These are phyloP conservation scores for Pseudocercospora macadamiae DNA, from an alignment of 2,329 filamentous ascomycete species.

Conservation along the genomic window DNA sequence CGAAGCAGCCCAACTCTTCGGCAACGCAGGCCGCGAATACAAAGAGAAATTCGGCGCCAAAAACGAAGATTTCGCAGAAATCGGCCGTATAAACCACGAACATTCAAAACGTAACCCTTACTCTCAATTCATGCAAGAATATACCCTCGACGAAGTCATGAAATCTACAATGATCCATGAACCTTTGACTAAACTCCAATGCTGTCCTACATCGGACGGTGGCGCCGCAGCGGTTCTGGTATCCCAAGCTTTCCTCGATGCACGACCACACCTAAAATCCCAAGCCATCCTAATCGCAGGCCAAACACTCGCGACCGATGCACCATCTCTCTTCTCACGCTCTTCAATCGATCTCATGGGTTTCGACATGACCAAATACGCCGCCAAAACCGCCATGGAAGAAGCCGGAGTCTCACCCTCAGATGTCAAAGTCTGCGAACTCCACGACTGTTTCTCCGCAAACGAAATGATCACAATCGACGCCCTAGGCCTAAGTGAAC, in stretches of 20 bases:
- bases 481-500: constrained; percentile 73
- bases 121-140: constrained; percentile 91
- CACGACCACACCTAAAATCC: constrained; percentile 74
- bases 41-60: constrained; percentile 89
- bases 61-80: constrained; percentile 87
- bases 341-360: constrained; percentile 87
- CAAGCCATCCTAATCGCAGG: constrained; percentile 90
- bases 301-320: constrained; percentile 82
- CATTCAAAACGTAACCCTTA: constrained; percentile 93
- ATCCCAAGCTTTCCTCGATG: constrained; percentile 84
- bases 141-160: constrained; percentile 80
- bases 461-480: constrained; percentile 94
- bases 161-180: constrained; percentile 76
- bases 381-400: constrained; percentile 67
- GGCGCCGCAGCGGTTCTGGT: constrained; percentile 86
- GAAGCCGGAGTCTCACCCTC: constrained; percentile 69
- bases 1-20: constrained; percentile 73
- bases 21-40: constrained; percentile 92
- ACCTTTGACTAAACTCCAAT: constrained; percentile 95
- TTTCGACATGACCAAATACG: constrained; percentile 77
- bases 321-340: constrained; percentile 74
- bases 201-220: constrained; percentile 93
- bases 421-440: constrained; percentile 82
- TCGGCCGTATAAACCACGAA: constrained; percentile 87
- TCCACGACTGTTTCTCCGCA: constrained; percentile 95